Evolutionary conservation across 768 basidiomycete genomes (phyloP), one percentile per base, ranked within the genome.

Genomic region (Suillus decipiens): DNA sequence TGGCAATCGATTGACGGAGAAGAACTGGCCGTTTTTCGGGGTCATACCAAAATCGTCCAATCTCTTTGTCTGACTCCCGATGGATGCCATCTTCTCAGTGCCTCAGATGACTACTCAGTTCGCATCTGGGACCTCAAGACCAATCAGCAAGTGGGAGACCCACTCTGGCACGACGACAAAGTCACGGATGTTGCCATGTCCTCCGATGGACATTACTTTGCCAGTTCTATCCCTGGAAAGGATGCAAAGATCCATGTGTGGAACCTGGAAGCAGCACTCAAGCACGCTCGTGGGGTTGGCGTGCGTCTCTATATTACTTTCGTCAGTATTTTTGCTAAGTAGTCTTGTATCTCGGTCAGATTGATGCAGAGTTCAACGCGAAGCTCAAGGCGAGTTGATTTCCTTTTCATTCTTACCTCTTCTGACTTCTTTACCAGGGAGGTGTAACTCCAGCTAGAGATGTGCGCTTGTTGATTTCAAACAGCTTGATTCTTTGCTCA

Each of bases 161-260:
- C 83, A 3, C 74, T 82, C 62, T 93, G 93, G 0, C 95, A 97
- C 72, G 87, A 83, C 8, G 92, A 92, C 68, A 88, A 92, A 73
- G 84, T 97, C 0, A 79, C 89, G 36, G 81, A 84, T 7, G 79
- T 97, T 3, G 91, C 95, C 3, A 70, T 95, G 45, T 93, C 90
- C 67, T 81, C 82, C 2, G 93, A 96, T 76, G 93, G 90, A 12
- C 88, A 83, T 69, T 86, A 87, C 61, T 80, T 97, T 7, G 92
- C 88, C 3, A 93, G 90, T 68, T 93, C 87, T 15, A 24, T 14
- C 1, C 0, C 0, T 8, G 94, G 95, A 0, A 84, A 83, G 69
- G 93, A 96, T 72, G 81, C 86, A 64, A 79, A 82, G 43, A 76
- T 96, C 1, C 87, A 90, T 5, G 82, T 94, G 0, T 97, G 95